phyloP scores from a whole-genome alignment of 1,139 yeast genomes.

The Groenewaldozyma auringiensis region DNA sequence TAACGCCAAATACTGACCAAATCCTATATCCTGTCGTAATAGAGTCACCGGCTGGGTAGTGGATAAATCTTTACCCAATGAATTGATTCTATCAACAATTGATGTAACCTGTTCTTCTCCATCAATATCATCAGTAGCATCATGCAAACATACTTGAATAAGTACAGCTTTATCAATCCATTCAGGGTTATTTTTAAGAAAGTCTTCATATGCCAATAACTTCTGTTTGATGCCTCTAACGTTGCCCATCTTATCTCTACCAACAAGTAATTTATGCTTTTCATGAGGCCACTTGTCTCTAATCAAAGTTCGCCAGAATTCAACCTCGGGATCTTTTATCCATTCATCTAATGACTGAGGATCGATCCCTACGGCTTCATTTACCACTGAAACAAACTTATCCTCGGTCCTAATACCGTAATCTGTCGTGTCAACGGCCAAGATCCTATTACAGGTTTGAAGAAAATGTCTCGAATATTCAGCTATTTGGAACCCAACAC shows the following conservation, averaged over 20 bases:
- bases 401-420: constrained; percentile 66
- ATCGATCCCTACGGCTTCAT: constrained; percentile 84
- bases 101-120: constrained; percentile 64
- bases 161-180: constrained; percentile 63
- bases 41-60: constrained; percentile 75
- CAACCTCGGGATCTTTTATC: constrained; percentile 46
- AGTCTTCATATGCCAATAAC: constrained; percentile 75
- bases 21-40: constrained; percentile 80
- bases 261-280: constrained; percentile 59
- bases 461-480: constrained; percentile 91
- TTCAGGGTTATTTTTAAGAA: constrained; percentile 62
- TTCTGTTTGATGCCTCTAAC: constrained; percentile 87
- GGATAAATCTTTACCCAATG: constrained; percentile 64
- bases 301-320: constrained; percentile 62
- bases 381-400: constrained; percentile 55
- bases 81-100: constrained; percentile 78
- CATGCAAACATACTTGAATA: constrained; percentile 70
- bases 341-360: constrained; percentile 47
- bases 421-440: constrained; percentile 76
- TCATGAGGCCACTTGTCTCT: constrained; percentile 65
- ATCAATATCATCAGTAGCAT: constrained; percentile 40
- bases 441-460: constrained; percentile 78
- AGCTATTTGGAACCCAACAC: constrained; percentile 81
- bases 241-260: constrained; percentile 81
- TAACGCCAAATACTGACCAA: constrained; percentile 81